Base-by-base conservation (phyloP, 148 eudicot genomes). In the Rhododendron kiyosumense region DNA sequence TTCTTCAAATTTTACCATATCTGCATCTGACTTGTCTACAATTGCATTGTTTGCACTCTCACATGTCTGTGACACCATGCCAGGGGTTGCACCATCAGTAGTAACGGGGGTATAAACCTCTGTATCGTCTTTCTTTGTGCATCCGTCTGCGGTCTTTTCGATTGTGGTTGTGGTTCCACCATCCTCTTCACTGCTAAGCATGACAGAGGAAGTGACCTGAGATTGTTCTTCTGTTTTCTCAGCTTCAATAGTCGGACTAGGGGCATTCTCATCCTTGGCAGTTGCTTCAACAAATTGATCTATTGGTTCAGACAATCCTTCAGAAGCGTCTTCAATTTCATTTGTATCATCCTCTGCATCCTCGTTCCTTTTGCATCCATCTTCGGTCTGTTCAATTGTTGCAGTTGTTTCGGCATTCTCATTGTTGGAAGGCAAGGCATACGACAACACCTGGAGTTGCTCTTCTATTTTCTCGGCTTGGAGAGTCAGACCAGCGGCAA, bases 141-240 rank as follows among this genome's bases (percentile, higher is more conserved):
- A 48, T 41, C 2, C 65, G 34, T 51, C 65, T 30, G 13, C 54
- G 0, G 13, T 20, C 79, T 34, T 15, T 28, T 69, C 84, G 7
- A 32, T 80, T 86, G 74, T 82, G 74, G 34, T 34, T 81, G 34
- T 5, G 43, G 74, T 85, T n/a, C 57, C 86, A 71, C 26, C 9
- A 34, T 54, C 74, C 51, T 38, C 45, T 73, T 45, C 26, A 7
- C 57, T 49, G 34, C 81, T 22, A 48, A 48, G 73, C 32, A 54
- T 2, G 18, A 28, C 20, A 71, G 85, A 41, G 78, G 34, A 65
- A 65, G 85, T 17, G 36, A 67, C n/a, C 77, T 63, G 85, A 83
- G 67, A 75, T 67, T 43, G 85, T 28, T 77, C 82, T 43, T 71
- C 20, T 30, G 1, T 71, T 30, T 71, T 32, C 41, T 32, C 38